Evolutionary conservation across 2,329 filamentous ascomycete species (phyloP).

Genomic region (Microcyclospora pomicola): DNA sequence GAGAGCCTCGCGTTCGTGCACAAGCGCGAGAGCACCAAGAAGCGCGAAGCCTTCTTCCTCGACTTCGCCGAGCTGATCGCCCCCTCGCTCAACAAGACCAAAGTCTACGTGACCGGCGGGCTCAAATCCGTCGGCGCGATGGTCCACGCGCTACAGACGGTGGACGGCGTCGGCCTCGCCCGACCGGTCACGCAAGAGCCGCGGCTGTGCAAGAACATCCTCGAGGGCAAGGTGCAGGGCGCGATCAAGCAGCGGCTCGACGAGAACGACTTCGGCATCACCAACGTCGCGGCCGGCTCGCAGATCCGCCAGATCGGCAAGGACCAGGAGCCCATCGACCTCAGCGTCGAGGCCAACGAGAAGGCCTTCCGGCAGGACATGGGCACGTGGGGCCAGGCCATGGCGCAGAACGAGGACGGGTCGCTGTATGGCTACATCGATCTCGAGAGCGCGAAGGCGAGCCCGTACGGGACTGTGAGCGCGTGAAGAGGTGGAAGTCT

Average conservation of each 20-base stretch:
- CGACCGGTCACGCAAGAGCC: slow-evolving; percentile 41
- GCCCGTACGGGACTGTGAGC: slow-evolving; percentile 24
- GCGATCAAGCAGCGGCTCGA: slow-evolving; percentile 34
- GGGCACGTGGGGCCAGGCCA: slow-evolving; percentile 29
- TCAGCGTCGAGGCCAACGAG: slow-evolving; percentile 34
- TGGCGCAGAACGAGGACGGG: slow-evolving; percentile 26
- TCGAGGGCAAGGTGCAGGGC: slow-evolving; percentile 33
- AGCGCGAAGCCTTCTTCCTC: slow-evolving; percentile 39
- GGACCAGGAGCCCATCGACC: slow-evolving; percentile 40
- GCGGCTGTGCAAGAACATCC: slow-evolving; percentile 30
- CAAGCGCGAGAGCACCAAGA: slow-evolving; percentile 40
- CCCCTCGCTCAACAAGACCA: slow-evolving; percentile 37
- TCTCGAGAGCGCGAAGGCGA: slow-evolving; percentile 22
- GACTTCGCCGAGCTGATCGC: slow-evolving; percentile 44
- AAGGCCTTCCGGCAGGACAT: slow-evolving; percentile 37
- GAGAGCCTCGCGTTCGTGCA: slow-evolving; percentile 39
- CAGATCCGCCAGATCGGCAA: slow-evolving; percentile 41
- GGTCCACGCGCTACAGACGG: slow-evolving; percentile 41
- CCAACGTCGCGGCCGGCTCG: slow-evolving; percentile 33
- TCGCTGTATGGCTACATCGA: slow-evolving; percentile 34
- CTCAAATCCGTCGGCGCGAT: slow-evolving; percentile 43
- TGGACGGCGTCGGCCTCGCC: slow-evolving; percentile 48
- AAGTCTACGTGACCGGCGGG: slow-evolving; percentile 43
- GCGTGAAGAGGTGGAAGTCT: too few species aligned
- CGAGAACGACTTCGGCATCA: slow-evolving; percentile 39